Base-by-base conservation (phyloP, 208 protist genomes). In the Strigomonas culicis region DNA sequence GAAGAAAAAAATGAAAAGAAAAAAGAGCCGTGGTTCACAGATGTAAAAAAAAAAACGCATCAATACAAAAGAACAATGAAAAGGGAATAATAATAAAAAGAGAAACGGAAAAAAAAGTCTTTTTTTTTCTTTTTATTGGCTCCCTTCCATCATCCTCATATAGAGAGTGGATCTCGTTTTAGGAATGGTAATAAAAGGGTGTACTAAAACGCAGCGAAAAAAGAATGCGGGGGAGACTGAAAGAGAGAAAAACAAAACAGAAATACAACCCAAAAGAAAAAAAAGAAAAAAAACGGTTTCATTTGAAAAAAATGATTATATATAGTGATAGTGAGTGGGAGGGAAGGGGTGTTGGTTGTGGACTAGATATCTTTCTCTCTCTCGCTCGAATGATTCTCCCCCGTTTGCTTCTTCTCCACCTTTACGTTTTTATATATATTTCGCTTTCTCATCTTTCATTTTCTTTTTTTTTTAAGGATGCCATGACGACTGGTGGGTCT, bases 61-160 rank as follows among this genome's bases (percentile, higher is more conserved):
- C 4, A 28, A 52, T 24, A 52, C 47, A 7, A 21, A n/a, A 53
- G 7, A 61, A 43, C 21, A 6, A 19, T 4, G 32, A 8, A 27
- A 17, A 32, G 8, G 13, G 50, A 8, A 25, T 17, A 30, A 31
- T 32, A 36, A 24, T 44, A 6, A 46, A 27, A 21, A 43, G 27
- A 34, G 19, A 50, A 34, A 52, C 24, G 24, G 57, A 59, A 51
- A 39, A 47, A 34, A 67, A 36, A 59, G n/a, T 51, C 41, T 39
- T 43, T 59, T 55, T 52, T 47, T 61, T 59, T 69, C 53, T 56
- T 25, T 56, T 27, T 56, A 19, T 27, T 27, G 22, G 25, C 50
- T 13, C n/a, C n/a, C n/a, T 56, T 56, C 27, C 27, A 17, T 51
- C 63, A 55, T 31, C 52, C 51, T 46, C 6, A 6, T 41, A 41